Evolutionary conservation across 371 early-diverging fungal species (phyloP), one percentile per base, ranked within the genome.

Genomic region (Quaeritorhiza haematococci): DNA sequence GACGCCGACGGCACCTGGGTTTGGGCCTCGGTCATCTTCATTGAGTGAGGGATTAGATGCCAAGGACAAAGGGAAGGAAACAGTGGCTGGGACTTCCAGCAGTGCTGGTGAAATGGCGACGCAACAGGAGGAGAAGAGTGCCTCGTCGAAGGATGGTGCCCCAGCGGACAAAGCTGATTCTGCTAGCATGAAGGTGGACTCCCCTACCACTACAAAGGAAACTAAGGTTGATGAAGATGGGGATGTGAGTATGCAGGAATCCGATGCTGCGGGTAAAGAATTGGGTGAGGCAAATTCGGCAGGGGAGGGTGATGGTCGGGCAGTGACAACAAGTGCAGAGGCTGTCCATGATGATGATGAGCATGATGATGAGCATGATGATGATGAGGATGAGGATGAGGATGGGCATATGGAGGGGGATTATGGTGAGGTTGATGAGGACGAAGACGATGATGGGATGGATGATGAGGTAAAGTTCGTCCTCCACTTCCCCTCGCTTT

Each of bases 181-280:
- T 38, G n/a, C 38, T n/a, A n/a, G n/a, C 35, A 17, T 35, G 8
- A 35, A 7, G 35, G 17, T 35, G 19, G 51, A 50, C 8, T 10
- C 13, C n/a, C 15, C 7, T 15, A 10, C 38, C 38, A 21, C 5
- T 19, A 21, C 56, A 51, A 53, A 29, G 3, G 60, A 59, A 27
- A 60, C 30, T 24, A 51, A 51, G 1, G 55, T 62, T 27, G 61
- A 66, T 30, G 64, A 15, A 34, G 23, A 26, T 32, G 64, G 48
- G 0, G 63, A 59, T 33, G 45, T 27, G 21, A 51, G 30, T 13
- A 58, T 50, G 49, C 56, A 55, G 49, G 49, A 33, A 30, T 49
- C 10, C 26, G 28, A 15, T 49, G 21, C 19, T 27, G 50, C 26
- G 50, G 50, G 26, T 29, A 33, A 24, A 49, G 10, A 10, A 46